Evolutionary conservation across 2,329 filamentous ascomycete species (phyloP).

Genomic region (Colletotrichum tanaceti): DNA sequence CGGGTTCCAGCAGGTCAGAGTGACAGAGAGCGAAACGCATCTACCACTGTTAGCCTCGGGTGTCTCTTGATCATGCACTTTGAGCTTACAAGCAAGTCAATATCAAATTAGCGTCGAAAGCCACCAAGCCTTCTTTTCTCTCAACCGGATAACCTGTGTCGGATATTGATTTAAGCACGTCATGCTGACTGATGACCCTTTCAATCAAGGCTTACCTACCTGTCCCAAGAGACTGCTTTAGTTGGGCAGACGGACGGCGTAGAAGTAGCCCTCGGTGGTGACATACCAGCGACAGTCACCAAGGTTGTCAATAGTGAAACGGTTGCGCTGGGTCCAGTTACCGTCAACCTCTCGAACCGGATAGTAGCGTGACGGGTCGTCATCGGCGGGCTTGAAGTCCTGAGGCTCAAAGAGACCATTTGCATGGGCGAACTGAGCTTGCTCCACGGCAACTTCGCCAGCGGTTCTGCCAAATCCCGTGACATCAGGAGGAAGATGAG

Average conservation of each 20-base stretch:
- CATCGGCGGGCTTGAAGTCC: conserved; percentile 72
- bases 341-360: conserved; percentile 71
- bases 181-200: too few species aligned
- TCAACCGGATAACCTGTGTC: neutral
- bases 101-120: neutral
- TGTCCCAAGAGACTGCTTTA: conserved; percentile 37
- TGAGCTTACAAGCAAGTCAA: neutral
- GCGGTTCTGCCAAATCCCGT: conserved; percentile 64
- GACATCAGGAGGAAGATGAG: conserved; percentile 59
- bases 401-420: conserved; percentile 67
- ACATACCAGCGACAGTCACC: conserved; percentile 70
- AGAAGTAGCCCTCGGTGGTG: conserved; percentile 68
- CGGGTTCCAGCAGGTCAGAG: neutral
- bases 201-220: neutral
- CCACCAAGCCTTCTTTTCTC: neutral
- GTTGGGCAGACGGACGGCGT: conserved; percentile 66
- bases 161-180: neutral
- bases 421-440: conserved; percentile 60
- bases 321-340: conserved; percentile 69
- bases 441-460: conserved; percentile 59
- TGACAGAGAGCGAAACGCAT: neutral
- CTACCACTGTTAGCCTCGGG: neutral
- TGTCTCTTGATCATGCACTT: neutral
- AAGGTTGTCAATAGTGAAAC: conserved; percentile 69
- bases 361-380: conserved; percentile 70